A percentile compares a stretch with the other conserved stretches of the same genome.
Evolutionary conservation across 345 rosid species (phyloP).

Genomic region (Aethionema arabicum): DNA sequence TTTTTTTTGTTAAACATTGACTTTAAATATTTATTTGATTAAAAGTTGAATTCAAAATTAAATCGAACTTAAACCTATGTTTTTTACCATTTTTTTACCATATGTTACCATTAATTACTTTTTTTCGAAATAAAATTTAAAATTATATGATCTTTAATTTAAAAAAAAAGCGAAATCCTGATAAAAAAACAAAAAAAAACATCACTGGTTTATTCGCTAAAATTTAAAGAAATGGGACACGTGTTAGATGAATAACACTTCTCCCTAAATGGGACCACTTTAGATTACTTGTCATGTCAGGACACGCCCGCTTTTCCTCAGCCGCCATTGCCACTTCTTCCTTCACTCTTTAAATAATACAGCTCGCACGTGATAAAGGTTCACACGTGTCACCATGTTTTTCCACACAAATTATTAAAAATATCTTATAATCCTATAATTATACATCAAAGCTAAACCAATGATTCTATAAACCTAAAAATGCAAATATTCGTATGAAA

Average conservation of each 20-base stretch:
- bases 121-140: no score
- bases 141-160: no score
- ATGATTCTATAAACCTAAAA: constrained; percentile 6
- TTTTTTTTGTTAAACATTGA: no score
- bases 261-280: constrained; percentile 19
- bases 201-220: no score
- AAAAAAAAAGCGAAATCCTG: no score
- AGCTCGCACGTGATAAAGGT: not conserved
- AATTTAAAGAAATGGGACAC: not conserved
- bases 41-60: no score
- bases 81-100: no score
- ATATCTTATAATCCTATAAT: not conserved
- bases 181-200: no score
- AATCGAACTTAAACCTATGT: no score
- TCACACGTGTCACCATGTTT: constrained; percentile 9
- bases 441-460: not conserved
- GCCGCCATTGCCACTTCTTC: constrained; percentile 31
- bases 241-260: constrained; percentile 20
- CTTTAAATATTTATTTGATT: no score
- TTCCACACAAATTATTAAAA: not conserved
- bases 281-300: constrained; percentile 10
- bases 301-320: constrained; percentile 13
- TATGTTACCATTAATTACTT: no score
- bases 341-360: not conserved
- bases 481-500: constrained; percentile 3